Percentiles rank a stretch among this genome's conserved stretches.
phyloP scores from a whole-genome alignment of 1,284 basidiomycete genomes.

The Fomitiporia mediterranea region DNA sequence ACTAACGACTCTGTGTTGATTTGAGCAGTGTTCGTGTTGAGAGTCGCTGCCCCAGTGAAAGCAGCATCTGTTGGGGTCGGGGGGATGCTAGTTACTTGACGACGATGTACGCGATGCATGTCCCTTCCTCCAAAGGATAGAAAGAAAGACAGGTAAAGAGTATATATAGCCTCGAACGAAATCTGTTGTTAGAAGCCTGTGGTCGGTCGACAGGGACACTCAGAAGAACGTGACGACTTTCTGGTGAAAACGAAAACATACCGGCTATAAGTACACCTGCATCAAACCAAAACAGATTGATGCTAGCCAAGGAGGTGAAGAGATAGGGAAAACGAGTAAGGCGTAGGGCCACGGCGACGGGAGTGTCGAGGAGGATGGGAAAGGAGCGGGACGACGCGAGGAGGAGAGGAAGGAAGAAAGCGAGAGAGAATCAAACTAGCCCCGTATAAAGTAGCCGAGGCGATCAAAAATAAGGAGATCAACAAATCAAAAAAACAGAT shows the following conservation, averaged over 20 bases:
- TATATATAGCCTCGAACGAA: not conserved
- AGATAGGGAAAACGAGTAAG: not conserved
- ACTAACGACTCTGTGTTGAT: not conserved
- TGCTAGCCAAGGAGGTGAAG: not conserved
- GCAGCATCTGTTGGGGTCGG: not conserved
- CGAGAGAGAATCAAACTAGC: too few species aligned
- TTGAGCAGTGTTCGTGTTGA: not conserved
- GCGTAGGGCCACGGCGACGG: not conserved
- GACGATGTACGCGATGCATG: constrained; percentile 3
- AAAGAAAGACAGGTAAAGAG: not conserved
- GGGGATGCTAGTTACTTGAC: constrained; percentile 4
- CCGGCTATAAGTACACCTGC: constrained; percentile 1
- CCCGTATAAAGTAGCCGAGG: not conserved
- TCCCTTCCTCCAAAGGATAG: not conserved
- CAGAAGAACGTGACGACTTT: not conserved
- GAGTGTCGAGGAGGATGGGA: not conserved
- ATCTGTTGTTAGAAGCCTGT: not conserved
- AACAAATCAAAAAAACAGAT: too few species aligned
- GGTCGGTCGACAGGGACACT: not conserved
- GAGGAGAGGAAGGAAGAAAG: too few species aligned
- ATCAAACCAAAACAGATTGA: not conserved
- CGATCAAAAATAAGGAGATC: too few species aligned
- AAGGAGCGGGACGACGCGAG: too few species aligned
- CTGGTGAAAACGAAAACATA: not conserved
- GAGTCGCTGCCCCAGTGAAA: not conserved